Base-by-base conservation (phyloP, 148 eudicot genomes). In the Oxyria digyna region DNA sequence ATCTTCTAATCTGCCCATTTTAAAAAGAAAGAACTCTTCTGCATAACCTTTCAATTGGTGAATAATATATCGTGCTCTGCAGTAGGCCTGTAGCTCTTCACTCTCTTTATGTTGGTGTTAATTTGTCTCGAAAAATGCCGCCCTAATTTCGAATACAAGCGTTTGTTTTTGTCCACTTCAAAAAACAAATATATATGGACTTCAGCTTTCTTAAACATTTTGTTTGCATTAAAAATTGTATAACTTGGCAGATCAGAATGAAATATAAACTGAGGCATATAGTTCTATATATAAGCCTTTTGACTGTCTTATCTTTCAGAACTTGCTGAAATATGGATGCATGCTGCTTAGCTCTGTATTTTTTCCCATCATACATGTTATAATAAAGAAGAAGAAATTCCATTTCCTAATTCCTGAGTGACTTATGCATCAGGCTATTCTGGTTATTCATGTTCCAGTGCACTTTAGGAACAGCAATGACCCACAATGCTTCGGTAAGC, bases 391-490 rank as follows among this genome's bases (percentile, higher is more conserved):
- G 21, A 46, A n/a, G 55, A 40, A 57, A 55, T 13, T 21, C 42
- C 3, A 23, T 66, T 32, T 62, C 42, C 67, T 76, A 50, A 38
- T 66, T 13, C 62, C 46, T 67, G 38, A 31, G 67, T 72, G 29
- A 64, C 31, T 14, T 74, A 52, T 72, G 71, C 69, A 59, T 71
- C 97, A 95, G 99, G 97, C 93, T 41, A 85, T 95, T 74, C 79
- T 95, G 80, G 77, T 95, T 63, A 77, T 95, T 76, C 99, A 95
- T 69, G 71, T 91, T 55, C 99, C 99, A 71, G 67, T 73, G 57
- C 78, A 72, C 69, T 77, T 80, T 64, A 87, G 99, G 78, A 95
- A 85, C 37, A 62, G 88, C 55, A 71, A 76, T 38, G 96, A 88
- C 74, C 83, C 86, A 6, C 76, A 85, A 24, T 67, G 75, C 46